Base-by-base conservation (phyloP, 2,329 filamentous ascomycete genomes). In the Alternaria viburni region DNA sequence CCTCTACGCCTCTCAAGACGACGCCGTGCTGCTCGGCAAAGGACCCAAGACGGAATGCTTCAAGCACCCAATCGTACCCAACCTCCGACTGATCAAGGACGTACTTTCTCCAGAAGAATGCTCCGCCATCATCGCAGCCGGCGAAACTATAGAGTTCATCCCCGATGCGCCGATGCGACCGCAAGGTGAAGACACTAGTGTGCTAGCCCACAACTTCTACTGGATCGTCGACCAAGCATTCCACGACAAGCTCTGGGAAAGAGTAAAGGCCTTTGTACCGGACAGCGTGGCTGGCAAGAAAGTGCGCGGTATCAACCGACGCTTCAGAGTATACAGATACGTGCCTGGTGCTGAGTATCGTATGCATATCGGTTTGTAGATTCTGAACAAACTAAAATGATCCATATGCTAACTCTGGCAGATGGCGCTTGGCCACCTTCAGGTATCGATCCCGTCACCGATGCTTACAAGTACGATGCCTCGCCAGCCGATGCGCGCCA, bases 391-490 rank as follows among this genome's bases (percentile, higher is more conserved):
- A 1, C 6, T 13, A 51, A n/a, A 4, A 13, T 6, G 49, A 36
- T 19, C 4, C 17, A 23, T 36, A 23, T 57, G n/a, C 57, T 64
- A 51, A 66, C 56, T 17, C 10, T 3, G 43, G 17, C 21, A 74
- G 85, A 92, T 68, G 90, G 90, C 8, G 90, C 90, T 0, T 92
- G 90, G 90, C 90, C 90, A 12, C 90, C 90, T 0, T 91, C 89
- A 0, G 88, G 88, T 2, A 88, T 91, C 47, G 78, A 85, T 2
- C 79, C 86, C 0, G 82, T 85, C 55, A 79, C 76, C 10, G 84
- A 86, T 66, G 84, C 81, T 1, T 92, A 92, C 59, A 83, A 90
- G 4, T 92, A 91, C 76, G 90, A 92, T 67, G 80, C 85, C 1
- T 91, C 89, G 2, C 89, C 89, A 0, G 64, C 82, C 1, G 82